Evolutionary conservation across 164 flowering plant genomes (phyloP), one percentile per base, ranked within the genome.

Genomic region (Magnolia kwangsiensis): DNA sequence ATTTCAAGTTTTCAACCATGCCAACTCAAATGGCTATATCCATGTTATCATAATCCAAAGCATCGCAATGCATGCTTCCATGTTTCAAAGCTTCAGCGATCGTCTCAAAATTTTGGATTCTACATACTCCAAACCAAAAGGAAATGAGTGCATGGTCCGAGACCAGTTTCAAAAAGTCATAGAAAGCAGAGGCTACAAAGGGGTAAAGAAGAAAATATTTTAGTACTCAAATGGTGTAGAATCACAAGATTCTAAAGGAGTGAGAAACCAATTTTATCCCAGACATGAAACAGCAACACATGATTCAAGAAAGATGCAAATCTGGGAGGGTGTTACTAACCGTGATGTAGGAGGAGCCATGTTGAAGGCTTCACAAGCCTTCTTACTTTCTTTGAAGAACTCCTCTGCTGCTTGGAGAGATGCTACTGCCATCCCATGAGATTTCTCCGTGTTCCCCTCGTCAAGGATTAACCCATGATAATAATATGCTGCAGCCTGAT

Each of bases 391-490:
- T 78, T 87, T 91, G 70, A 94, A 91, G 83, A 84, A 90, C 80
- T 92, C 97, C 73, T 92, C 96, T 61, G 99, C 96, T 50, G 97
- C 96, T 84, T 90, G 96, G 75, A 96, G 81, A 74, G 98, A 95
- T 85, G 99, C 93, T 51, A 90, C 96, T 74, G 96, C 98, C 98
- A 96, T 93, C 66, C 92, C 90, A 83, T 96, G 97, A 69, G 89
- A 90, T 79, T 92, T 92, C 82, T 94, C 99, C 13, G 97, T 90
- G 80, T 96, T 94, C 23, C 95, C 98, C 78, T 96, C 99, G 50
- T 94, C 99, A 69, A 96, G 93, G 72, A 96, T 96, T 79, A 94
- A 75, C 63, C 99, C 99, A 82, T 96, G 99, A 81, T 90, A 96
- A 84, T 96, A 96, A 78, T 96, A 96, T 71, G 99, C 99, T 71